A percentile compares a stretch with the other conserved stretches of the same genome.
These are phyloP conservation scores for Leptomonas pyrrhocoris DNA, from an alignment of 208 protist genomes.

Conservation along the genomic window DNA sequence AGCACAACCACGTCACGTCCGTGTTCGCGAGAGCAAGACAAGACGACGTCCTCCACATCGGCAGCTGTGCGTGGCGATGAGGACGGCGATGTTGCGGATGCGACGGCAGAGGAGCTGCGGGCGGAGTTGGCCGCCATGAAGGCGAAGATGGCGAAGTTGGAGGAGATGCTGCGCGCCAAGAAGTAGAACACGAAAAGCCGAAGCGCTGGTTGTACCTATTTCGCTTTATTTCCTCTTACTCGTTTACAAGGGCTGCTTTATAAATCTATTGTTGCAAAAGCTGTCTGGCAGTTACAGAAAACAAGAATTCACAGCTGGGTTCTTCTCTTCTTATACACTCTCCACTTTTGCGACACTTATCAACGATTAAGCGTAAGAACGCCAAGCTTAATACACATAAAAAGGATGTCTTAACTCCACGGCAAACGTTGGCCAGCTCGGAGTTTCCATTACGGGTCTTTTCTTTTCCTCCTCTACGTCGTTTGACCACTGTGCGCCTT, in stretches of 20 bases:
- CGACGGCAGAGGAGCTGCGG: slow-evolving; percentile 29
- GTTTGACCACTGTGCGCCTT: too few species aligned
- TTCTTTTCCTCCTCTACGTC: too few species aligned
- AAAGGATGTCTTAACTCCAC: too few species aligned
- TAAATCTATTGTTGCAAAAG: too few species aligned
- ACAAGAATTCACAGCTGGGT: neutral
- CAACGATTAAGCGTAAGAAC: neutral
- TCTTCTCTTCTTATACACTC: neutral
- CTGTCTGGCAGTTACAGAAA: neutral
- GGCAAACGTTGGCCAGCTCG: too few species aligned
- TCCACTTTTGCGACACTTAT: neutral
- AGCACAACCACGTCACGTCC: neutral
- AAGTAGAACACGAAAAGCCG: slow-evolving; percentile 8
- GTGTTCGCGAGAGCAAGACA: neutral
- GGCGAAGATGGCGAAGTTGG: slow-evolving; percentile 53
- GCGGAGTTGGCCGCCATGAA: slow-evolving; percentile 60
- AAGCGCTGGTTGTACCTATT: too few species aligned
- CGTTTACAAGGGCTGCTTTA: too few species aligned
- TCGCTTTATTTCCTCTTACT: too few species aligned
- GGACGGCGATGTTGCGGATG: neutral
- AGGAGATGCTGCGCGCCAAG: slow-evolving; percentile 47
- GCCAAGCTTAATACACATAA: too few species aligned
- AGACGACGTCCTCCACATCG: neutral
- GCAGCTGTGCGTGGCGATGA: neutral
- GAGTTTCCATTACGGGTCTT: too few species aligned